These are phyloP conservation scores for Mycena epipterygia DNA, from an alignment of 768 basidiomycete genomes.

Conservation along the genomic window DNA sequence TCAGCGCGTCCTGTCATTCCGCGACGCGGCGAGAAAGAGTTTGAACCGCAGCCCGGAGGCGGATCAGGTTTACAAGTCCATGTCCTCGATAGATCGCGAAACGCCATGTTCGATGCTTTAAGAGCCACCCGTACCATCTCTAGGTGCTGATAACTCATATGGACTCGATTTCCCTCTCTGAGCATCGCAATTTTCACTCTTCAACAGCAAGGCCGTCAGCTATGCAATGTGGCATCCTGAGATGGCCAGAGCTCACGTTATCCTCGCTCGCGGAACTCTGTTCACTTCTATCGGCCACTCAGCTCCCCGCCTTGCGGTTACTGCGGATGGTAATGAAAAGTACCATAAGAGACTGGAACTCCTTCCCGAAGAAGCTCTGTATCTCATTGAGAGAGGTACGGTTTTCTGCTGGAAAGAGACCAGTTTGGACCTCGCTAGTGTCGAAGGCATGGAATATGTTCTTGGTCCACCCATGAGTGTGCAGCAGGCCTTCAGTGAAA, in stretches of 20 bases:
- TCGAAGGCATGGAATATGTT: conserved; percentile 53
- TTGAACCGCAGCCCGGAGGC: conserved; percentile 80
- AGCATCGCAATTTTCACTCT: conserved; percentile 13
- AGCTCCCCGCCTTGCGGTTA: conserved; percentile 61
- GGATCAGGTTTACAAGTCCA: conserved; percentile 86
- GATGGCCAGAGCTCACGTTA: conserved; percentile 75
- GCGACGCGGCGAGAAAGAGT: conserved; percentile 97
- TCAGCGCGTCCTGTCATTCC: conserved; percentile 82
- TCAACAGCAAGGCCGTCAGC: conserved; percentile 78
- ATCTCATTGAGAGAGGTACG: conserved; percentile 91
- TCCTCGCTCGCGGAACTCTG: conserved; percentile 84
- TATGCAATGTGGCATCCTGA: conserved; percentile 85
- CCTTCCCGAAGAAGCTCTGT: conserved; percentile 95
- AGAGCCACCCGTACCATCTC: conserved; percentile 80
- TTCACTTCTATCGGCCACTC: conserved; percentile 89
- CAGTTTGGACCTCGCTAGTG: conserved; percentile 46
- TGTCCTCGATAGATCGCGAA: conserved; percentile 82
- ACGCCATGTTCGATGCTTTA: conserved; percentile 91
- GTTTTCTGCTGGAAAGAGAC: conserved; percentile 85
- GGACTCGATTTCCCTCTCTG: conserved; percentile 4
- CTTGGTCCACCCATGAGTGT: conserved; percentile 87
- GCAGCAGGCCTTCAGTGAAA: conserved; percentile 89
- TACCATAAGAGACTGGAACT: conserved; percentile 81
- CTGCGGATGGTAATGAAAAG: conserved; percentile 55
- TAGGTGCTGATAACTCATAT: conserved; percentile 62